Evolutionary conservation across 2,329 filamentous ascomycete genomes (phyloP).

Genomic region (Capronia americana): DNA sequence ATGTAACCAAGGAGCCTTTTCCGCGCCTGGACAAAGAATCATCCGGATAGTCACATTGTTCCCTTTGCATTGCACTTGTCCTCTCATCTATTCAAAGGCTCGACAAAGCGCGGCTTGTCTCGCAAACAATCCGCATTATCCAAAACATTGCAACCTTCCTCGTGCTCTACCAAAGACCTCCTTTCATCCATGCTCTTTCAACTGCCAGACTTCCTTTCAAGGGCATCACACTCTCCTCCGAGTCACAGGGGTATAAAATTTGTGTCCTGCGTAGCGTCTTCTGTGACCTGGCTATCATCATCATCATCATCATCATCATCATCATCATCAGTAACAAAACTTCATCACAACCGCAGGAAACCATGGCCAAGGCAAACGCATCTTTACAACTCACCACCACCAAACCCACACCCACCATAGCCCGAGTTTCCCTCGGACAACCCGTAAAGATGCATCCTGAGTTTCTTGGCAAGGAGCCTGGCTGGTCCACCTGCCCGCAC

Average conservation of each 20-base stretch:
- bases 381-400: not conserved
- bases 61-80: not conserved
- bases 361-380: not conserved
- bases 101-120: not conserved
- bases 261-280: not conserved
- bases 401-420: not conserved
- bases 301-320: not conserved
- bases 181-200: not conserved
- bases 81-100: not conserved
- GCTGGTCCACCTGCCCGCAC: constrained; percentile 5
- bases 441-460: not conserved
- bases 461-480: constrained; percentile 29
- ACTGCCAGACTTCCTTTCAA: not conserved
- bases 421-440: not conserved
- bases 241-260: not conserved
- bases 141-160: not conserved
- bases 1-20: not conserved
- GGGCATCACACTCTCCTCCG: too few species aligned
- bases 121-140: not conserved
- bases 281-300: not conserved
- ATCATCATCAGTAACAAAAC: not conserved
- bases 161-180: not conserved
- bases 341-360: not conserved
- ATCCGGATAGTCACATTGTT: not conserved
- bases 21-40: not conserved